Conservation (phyloP, 768 basidiomycete species). For the Psilocybe subaeruginosa region DNA sequence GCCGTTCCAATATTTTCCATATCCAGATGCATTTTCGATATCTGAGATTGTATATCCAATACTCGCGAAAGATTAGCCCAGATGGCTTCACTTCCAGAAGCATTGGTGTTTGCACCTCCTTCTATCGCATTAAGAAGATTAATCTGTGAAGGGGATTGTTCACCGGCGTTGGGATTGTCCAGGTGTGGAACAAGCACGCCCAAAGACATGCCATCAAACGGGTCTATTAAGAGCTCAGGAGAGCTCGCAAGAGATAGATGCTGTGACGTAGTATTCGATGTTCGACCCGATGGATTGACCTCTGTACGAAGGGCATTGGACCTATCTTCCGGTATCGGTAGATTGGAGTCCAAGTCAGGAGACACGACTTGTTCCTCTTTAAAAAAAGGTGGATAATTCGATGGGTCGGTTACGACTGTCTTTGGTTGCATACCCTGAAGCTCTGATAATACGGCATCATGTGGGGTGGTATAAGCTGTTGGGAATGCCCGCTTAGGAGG, state of each 20-base stretch:
- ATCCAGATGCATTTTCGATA: conserved; percentile 71
- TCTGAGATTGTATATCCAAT: conserved; percentile 71
- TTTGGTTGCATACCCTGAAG: conserved; percentile 38
- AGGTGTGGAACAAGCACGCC: conserved; percentile 28
- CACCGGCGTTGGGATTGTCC: conserved; percentile 16
- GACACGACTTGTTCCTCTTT: conserved; percentile 15
- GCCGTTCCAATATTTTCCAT: conserved; percentile 68
- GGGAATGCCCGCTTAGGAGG: conserved; percentile 21
- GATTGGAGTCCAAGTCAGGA: conserved; percentile 11
- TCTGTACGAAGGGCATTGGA: conserved; percentile 5
- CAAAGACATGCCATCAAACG: conserved; percentile 31
- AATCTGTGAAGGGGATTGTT: conserved; percentile 18
- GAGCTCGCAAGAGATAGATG: not conserved
- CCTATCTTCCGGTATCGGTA: conserved; percentile 8
- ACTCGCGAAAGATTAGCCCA: conserved; percentile 74
- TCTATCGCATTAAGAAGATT: conserved; percentile 16
- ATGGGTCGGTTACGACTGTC: conserved; percentile 11
- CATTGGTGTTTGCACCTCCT: conserved; percentile 7
- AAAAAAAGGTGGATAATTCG: conserved; percentile 14
- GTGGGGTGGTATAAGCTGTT: conserved; percentile 51
- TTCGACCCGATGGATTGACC: not conserved
- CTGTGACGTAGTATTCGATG: conserved; percentile 3
- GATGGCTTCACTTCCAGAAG: conserved; percentile 29
- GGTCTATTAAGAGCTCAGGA: conserved; percentile 27
- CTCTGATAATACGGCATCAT: conserved; percentile 64